phyloP scores from a whole-genome alignment of 2,329 filamentous ascomycete genomes.

The Xylariaceae sp. region DNA sequence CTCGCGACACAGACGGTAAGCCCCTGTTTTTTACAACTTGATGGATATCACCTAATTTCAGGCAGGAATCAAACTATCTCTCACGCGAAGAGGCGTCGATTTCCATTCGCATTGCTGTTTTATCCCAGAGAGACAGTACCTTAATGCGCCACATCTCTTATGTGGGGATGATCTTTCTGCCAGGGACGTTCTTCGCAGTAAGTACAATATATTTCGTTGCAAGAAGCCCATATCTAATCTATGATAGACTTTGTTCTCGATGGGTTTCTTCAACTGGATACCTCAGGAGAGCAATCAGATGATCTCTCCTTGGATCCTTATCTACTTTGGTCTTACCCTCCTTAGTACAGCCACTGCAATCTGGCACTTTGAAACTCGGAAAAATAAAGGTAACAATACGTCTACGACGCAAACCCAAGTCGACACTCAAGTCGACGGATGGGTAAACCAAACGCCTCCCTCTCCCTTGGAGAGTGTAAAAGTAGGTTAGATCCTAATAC shows the following conservation, averaged over 20 bases:
- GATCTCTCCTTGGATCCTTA: conserved; percentile 29
- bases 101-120: conserved; percentile 27
- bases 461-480: too few relatives aligned
- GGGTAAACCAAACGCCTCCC: too few relatives aligned
- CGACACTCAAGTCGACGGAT: too few relatives aligned
- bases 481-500: too few relatives aligned
- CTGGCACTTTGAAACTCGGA: too few relatives aligned
- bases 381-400: too few relatives aligned
- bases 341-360: conserved; percentile 17
- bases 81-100: conserved; percentile 23
- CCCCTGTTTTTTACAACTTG: not conserved
- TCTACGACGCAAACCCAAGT: too few relatives aligned
- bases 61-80: conserved; percentile 31
- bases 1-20: conserved; percentile 31
- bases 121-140: conserved; percentile 28
- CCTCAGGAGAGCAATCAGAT: conserved; percentile 23
- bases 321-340: conserved; percentile 25
- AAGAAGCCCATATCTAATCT: not conserved
- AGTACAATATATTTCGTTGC: conserved; percentile 4
- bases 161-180: conserved; percentile 34
- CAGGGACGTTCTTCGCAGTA: conserved; percentile 34
- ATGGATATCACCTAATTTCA: not conserved
- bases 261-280: conserved; percentile 32
- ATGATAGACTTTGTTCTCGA: conserved; percentile 31
- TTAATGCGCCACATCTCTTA: conserved; percentile 28